Conservation (phyloP, 2,329 filamentous ascomycete genomes). For the Pseudogymnoascus destructans region DNA sequence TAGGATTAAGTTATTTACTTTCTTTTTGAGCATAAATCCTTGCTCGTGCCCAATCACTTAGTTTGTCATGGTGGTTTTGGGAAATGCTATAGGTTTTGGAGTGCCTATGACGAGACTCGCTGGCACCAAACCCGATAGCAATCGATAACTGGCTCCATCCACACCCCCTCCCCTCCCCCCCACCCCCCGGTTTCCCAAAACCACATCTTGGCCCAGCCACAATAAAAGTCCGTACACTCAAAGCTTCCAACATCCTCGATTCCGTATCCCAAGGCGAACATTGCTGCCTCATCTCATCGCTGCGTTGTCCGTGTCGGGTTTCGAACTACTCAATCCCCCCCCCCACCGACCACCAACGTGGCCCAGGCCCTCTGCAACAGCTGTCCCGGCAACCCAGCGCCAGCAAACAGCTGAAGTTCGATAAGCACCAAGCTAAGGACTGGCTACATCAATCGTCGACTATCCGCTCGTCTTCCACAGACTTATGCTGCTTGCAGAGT, state of each 20-base stretch:
- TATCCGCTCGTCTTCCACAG: neutral
- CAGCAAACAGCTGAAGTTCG: constrained; percentile 4
- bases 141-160: constrained; percentile 6
- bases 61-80: neutral
- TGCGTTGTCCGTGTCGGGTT: constrained; percentile 5
- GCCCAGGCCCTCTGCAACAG: constrained; percentile 1
- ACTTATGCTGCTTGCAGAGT: constrained; percentile 1
- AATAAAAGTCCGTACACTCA: neutral
- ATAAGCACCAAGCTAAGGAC: constrained; percentile 3
- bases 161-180: neutral
- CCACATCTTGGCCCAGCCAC: neutral
- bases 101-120: neutral
- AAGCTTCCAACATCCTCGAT: neutral
- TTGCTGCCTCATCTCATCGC: constrained; percentile 1
- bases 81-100: neutral
- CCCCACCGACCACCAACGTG: neutral
- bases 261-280: neutral
- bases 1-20: neutral
- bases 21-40: neutral
- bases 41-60: neutral
- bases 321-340: neutral
- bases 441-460: constrained; percentile 3
- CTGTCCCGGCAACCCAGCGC: constrained; percentile 1
- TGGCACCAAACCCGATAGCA: neutral
- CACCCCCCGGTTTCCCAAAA: neutral